phyloP scores from a whole-genome alignment of 805 yeast species.

The Metschnikowia sp. region DNA sequence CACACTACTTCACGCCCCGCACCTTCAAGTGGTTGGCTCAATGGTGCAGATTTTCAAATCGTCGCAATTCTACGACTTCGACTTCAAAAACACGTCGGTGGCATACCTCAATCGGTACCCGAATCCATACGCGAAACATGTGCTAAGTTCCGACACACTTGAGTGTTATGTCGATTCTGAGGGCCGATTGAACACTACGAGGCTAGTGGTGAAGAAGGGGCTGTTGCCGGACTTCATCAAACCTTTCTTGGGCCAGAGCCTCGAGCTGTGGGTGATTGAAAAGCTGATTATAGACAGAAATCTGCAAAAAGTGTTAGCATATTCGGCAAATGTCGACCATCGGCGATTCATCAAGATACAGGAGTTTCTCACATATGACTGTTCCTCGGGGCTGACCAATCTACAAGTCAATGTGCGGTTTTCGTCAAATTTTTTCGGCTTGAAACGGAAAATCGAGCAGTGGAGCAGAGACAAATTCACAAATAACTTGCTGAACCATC shows the following conservation, averaged over 20 bases:
- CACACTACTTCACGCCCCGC: no score
- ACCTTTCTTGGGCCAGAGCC: conserved; percentile 62
- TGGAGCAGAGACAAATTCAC: conserved; percentile 76
- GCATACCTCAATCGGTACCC: conserved; percentile 65
- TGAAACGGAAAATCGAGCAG: conserved; percentile 71
- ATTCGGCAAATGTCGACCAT: conserved; percentile 83
- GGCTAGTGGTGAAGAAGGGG: conserved; percentile 75
- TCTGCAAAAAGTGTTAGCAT: conserved; percentile 53
- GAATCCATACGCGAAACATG: conserved; percentile 83
- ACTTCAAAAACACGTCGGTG: conserved; percentile 68
- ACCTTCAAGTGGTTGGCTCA: no score
- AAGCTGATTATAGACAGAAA: conserved; percentile 68
- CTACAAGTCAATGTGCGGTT: conserved; percentile 66
- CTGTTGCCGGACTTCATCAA: conserved; percentile 75
- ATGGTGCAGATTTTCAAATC: conserved; percentile 67
- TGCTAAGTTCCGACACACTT: conserved; percentile 76
- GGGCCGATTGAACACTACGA: conserved; percentile 68
- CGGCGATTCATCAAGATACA: conserved; percentile 73
- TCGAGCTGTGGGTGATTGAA: conserved; percentile 81
- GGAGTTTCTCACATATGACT: conserved; percentile 61
- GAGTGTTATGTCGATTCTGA: conserved; percentile 53
- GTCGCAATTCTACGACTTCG: conserved; percentile 55
- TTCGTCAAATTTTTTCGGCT: conserved; percentile 62
- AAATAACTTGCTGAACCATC: conserved; percentile 61
- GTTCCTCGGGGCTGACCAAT: conserved; percentile 29